Base-by-base conservation (phyloP, 768 basidiomycete species). In the Pleurotus ostreatus region DNA sequence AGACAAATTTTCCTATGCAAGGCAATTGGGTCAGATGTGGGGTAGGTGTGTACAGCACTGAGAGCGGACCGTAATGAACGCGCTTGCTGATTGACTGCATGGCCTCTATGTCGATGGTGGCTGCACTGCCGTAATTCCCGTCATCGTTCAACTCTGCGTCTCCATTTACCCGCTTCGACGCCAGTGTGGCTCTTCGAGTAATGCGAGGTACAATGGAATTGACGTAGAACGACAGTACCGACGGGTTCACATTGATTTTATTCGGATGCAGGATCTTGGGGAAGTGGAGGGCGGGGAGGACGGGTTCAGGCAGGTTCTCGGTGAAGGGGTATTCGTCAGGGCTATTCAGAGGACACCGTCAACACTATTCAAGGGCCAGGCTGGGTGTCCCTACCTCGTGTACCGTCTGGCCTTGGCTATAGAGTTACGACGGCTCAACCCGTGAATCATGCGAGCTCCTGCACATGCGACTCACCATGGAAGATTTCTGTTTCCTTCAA, bases 301-400 rank as follows among this genome's bases (percentile, higher is more conserved):
- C 81, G 20, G 96, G 93, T 0, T 77, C 67, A 0, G 97, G 95
- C 37, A 99, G 88, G 57, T 83, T 76, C 4, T 56, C 25, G 22
- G 92, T 90, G 77, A 99, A 99, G 0, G 97, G 94, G 66, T 96
- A 94, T 77, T 99, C 97, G 68, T 99, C 97, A 43, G 97, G 97
- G 67, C 96, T 98, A 2, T 34, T 30, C 15, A 57, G 5, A 39
- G 46, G 49, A 51, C 22, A 53, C 51, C 22, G 48, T 23, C 12
- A 23, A 44, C 54, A 23, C 30, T 45, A 3, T 23, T 25, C 15
- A 38, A 43, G 22, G 46, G 54, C 15, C 41, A 41, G 30, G 26
- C 53, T 43, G 45, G 15, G 41, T 41, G 26, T 43, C 22, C 58
- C 72, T 62, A 89, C 95, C 93, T 95, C 22, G 94, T 95, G 74